These are phyloP conservation scores for Entophlyctis helioformis DNA, from an alignment of 192 early-diverging fungal genomes.

Conservation along the genomic window DNA sequence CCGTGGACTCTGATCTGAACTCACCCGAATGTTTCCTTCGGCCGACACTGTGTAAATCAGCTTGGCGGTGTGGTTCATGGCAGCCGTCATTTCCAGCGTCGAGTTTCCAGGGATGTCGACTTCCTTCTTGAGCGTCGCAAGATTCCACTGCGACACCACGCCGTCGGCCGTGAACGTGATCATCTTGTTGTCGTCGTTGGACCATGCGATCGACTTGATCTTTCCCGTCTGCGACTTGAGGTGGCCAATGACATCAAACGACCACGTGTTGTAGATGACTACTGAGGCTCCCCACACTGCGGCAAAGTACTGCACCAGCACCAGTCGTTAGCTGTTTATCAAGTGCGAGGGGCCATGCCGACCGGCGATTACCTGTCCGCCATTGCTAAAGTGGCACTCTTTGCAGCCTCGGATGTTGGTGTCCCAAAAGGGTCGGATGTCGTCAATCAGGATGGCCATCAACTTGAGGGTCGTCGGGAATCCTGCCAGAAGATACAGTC, in stretches of 20 bases:
- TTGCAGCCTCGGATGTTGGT: constrained; percentile 29
- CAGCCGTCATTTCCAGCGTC: constrained; percentile 17
- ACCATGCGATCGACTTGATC: constrained; percentile 38
- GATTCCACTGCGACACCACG: constrained; percentile 33
- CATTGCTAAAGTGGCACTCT: constrained; percentile 43
- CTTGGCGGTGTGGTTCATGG: constrained; percentile 21
- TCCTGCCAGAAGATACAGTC: constrained; percentile 42
- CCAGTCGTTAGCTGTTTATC: no score
- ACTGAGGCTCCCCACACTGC: constrained; percentile 34
- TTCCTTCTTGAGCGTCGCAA: constrained; percentile 17
- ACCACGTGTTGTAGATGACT: constrained; percentile 37
- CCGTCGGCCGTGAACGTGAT: constrained; percentile 40
- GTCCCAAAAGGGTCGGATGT: constrained; percentile 42
- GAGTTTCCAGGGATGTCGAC: constrained; percentile 9
- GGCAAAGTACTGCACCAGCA: constrained; percentile 37
- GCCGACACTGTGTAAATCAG: constrained; percentile 22
- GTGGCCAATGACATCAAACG: constrained; percentile 26
- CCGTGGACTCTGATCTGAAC: no score
- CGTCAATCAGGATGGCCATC: constrained; percentile 46
- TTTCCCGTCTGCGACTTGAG: constrained; percentile 37
- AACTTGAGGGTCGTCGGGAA: constrained; percentile 38
- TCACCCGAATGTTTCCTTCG: constrained; percentile 10
- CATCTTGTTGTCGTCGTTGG: constrained; percentile 35
- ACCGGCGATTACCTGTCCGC: constrained; percentile 23
- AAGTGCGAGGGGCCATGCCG: not conserved